Conservation (phyloP, 805 yeast species). For the Groenewaldozyma tartarivorans region DNA sequence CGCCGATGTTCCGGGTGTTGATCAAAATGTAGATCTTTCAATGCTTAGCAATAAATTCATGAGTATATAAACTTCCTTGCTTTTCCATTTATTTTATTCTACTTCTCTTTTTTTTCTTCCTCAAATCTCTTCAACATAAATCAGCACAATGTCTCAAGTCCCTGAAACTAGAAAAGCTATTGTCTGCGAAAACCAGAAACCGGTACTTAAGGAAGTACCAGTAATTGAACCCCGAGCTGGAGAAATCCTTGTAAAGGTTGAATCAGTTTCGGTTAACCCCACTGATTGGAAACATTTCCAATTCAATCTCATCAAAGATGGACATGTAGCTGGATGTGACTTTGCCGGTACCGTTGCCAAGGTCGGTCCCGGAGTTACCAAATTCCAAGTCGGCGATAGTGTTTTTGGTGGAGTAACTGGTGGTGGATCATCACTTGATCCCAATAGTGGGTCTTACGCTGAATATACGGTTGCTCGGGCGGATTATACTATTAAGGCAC, state of each 20-base stretch:
- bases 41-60: too few relatives aligned
- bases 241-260: constrained; percentile 39
- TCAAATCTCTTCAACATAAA: too few relatives aligned
- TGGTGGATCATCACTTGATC: constrained; percentile 37
- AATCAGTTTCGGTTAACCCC: constrained; percentile 54
- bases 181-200: background rate
- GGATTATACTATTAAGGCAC: constrained; percentile 21
- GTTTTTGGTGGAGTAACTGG: constrained; percentile 33
- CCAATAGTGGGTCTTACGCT: constrained; percentile 48
- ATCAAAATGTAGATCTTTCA: too few relatives aligned
- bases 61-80: too few relatives aligned
- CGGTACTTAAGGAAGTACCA: constrained; percentile 14
- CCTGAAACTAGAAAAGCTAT: background rate
- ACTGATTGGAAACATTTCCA: constrained; percentile 35
- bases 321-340: constrained; percentile 46
- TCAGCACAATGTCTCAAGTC: too few relatives aligned
- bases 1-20: too few relatives aligned
- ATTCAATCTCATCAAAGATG: background rate
- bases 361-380: constrained; percentile 48
- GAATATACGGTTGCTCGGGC: constrained; percentile 34
- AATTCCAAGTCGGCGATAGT: constrained; percentile 57
- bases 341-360: constrained; percentile 65
- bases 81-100: too few relatives aligned
- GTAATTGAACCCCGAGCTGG: constrained; percentile 15
- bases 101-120: too few relatives aligned